These are phyloP conservation scores for Dioscorea zingiberensis DNA, from an alignment of 106 monocot species.

Conservation along the genomic window DNA sequence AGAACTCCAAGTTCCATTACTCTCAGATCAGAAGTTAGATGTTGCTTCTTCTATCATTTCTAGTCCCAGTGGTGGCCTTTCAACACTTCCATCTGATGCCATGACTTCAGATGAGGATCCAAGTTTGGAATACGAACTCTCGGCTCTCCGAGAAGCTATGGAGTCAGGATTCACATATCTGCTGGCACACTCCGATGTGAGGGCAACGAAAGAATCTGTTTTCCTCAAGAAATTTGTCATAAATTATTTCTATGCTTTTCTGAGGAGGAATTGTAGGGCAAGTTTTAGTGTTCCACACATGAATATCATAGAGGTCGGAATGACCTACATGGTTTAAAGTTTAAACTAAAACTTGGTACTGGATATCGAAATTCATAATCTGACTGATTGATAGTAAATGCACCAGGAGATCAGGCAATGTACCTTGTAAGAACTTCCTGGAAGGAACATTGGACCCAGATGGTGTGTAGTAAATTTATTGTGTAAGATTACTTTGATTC, in stretches of 20 bases:
- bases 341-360: constrained; percentile 12
- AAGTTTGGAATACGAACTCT: constrained; percentile 69
- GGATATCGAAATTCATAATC: no score
- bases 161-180: constrained; percentile 87
- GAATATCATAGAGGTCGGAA: constrained; percentile 72
- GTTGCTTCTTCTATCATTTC: neutral
- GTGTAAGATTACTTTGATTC: no score
- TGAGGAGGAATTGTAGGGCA: constrained; percentile 76
- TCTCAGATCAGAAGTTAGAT: constrained; percentile 19
- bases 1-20: constrained; percentile 53
- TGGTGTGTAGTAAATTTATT: no score
- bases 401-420: no score
- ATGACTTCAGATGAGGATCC: constrained; percentile 56
- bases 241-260: constrained; percentile 81
- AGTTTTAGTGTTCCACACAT: constrained; percentile 67
- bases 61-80: constrained; percentile 1
- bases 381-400: no score
- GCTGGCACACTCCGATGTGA: constrained; percentile 70
- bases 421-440: no score
- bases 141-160: constrained; percentile 70
- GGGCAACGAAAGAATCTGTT: constrained; percentile 78
- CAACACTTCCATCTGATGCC: constrained; percentile 32
- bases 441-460: no score
- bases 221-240: constrained; percentile 74
- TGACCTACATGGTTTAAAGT: constrained; percentile 93